phyloP scores from a whole-genome alignment of 345 rosid genomes.

The Passiflora organensis region DNA sequence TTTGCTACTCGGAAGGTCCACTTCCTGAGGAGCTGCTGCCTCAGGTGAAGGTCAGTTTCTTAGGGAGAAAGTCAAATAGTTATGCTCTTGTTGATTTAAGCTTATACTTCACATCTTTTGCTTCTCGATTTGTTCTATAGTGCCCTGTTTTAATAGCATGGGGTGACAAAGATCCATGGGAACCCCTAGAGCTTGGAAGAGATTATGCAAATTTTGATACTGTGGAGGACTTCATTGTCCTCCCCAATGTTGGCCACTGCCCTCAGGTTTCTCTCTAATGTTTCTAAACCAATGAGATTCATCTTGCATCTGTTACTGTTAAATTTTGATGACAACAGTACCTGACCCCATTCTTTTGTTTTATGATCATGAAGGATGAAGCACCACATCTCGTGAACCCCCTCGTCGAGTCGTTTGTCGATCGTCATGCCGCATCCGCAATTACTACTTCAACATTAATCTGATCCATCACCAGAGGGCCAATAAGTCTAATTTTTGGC shows the following conservation, averaged over 20 bases:
- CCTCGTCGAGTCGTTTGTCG: conserved; percentile 69
- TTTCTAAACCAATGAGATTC: too few relatives aligned
- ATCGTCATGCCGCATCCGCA: conserved; percentile 36
- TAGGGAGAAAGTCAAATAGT: background rate
- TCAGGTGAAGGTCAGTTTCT: conserved; percentile 52
- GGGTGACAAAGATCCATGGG: conserved; percentile 99
- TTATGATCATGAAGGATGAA: conserved; percentile 57
- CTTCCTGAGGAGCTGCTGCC: conserved; percentile 89
- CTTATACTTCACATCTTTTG: background rate
- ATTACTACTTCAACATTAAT: conserved; percentile 17
- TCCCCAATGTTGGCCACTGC: conserved; percentile 81
- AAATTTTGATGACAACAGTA: background rate
- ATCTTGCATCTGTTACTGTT: background rate
- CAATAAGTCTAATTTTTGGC: background rate
- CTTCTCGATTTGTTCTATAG: conserved; percentile 26
- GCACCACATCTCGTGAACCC: conserved; percentile 87
- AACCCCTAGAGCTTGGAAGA: conserved; percentile 74
- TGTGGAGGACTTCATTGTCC: conserved; percentile 68
- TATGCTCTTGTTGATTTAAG: background rate
- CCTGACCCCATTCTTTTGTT: background rate
- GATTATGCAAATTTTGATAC: conserved; percentile 48
- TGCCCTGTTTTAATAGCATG: conserved; percentile 86
- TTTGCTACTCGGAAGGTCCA: conserved; percentile 87
- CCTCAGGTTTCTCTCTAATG: conserved; percentile 63
- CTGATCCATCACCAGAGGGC: conserved; percentile 7